A percentile compares a stretch with the other conserved stretches of the same genome.
phyloP scores from a whole-genome alignment of 1,284 basidiomycete genomes.

The Austroboletus niveus region DNA sequence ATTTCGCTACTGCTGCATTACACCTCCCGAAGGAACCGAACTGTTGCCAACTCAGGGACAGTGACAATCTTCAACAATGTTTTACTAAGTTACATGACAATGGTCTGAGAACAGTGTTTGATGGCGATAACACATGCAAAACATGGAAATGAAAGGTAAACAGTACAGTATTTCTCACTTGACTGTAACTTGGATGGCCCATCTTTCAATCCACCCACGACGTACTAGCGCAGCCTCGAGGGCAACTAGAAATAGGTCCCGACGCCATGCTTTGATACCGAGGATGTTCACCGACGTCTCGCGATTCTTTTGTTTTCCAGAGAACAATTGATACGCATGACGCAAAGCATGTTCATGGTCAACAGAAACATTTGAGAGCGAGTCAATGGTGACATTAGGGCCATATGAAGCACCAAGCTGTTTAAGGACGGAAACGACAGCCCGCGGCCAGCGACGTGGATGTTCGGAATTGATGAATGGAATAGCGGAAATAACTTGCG shows the following conservation, averaged over 20 bases:
- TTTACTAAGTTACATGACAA: no score
- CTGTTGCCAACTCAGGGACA: no score
- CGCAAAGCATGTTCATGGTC: constrained; percentile 31
- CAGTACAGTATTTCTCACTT: constrained; percentile 6
- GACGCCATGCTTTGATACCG: constrained; percentile 45
- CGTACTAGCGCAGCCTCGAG: constrained; percentile 54
- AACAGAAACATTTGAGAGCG: constrained; percentile 44
- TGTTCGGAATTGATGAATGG: constrained; percentile 25
- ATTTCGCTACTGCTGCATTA: no score
- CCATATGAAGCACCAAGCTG: constrained; percentile 25
- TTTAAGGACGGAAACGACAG: constrained; percentile 23
- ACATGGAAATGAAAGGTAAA: background rate
- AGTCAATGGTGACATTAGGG: constrained; percentile 38
- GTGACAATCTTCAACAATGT: no score
- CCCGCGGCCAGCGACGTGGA: constrained; percentile 19
- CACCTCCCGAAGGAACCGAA: no score
- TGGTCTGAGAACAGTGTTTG: no score
- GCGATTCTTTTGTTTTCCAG: constrained; percentile 25
- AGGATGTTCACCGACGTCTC: constrained; percentile 32
- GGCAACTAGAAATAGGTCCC: constrained; percentile 43
- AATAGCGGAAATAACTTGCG: constrained; percentile 24
- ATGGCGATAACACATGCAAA: no score
- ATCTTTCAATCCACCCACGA: constrained; percentile 37
- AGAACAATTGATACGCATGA: constrained; percentile 29
- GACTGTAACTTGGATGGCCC: constrained; percentile 31